Conservation (phyloP, 2,329 filamentous ascomycete genomes). For the Grosmannia huntii region DNA sequence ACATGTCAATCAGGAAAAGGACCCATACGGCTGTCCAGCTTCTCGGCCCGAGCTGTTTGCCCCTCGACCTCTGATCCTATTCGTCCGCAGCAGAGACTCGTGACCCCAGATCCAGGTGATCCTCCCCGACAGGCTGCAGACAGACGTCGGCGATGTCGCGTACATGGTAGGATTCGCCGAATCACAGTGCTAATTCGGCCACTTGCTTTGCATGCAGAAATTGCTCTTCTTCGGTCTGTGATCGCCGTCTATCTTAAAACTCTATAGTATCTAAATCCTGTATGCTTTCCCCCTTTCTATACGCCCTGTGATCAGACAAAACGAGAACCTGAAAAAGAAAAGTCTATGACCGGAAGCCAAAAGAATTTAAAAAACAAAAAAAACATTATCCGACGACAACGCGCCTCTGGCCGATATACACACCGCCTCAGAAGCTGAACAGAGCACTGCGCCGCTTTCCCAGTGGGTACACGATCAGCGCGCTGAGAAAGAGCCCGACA, state of each 20-base stretch:
- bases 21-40: neutral
- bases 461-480: conserved; percentile 40
- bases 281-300: neutral
- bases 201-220: neutral
- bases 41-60: neutral
- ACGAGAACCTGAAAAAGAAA: neutral
- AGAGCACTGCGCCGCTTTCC: conserved; percentile 45
- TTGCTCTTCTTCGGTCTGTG: neutral
- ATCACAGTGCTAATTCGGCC: neutral
- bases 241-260: neutral
- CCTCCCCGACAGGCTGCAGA: neutral
- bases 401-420: too few species aligned
- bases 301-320: neutral
- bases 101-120: neutral
- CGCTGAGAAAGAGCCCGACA: conserved; percentile 46
- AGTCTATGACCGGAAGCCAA: neutral
- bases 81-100: neutral
- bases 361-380: neutral
- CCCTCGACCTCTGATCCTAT: neutral
- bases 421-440: conserved; percentile 33
- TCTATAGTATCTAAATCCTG: neutral
- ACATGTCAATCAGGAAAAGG: neutral
- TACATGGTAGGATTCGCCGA: neutral
- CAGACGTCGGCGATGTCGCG: neutral
- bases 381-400: too few species aligned